These are phyloP conservation scores for Penicillium sp. DNA, from an alignment of 2,329 filamentous ascomycete species.

Conservation along the genomic window DNA sequence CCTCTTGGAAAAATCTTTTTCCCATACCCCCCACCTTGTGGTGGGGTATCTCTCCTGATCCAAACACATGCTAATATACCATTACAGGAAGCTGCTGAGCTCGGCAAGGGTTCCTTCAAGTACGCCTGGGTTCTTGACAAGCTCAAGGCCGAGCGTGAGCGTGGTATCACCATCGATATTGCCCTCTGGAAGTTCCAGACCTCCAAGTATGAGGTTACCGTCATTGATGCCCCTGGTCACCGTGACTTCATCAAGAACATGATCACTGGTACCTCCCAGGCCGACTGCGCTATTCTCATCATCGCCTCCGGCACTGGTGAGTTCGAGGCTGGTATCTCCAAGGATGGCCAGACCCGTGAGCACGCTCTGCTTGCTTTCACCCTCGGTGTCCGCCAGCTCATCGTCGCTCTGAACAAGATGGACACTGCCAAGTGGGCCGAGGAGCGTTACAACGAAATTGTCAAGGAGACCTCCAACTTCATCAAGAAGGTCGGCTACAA, in stretches of 20 bases:
- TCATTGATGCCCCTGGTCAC: slow-evolving; percentile 98
- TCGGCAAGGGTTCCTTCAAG: slow-evolving; percentile 99
- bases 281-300: slow-evolving; percentile 99
- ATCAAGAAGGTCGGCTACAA: slow-evolving; percentile 99
- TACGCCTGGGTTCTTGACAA: slow-evolving; percentile 99
- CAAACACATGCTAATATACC: slow-evolving; percentile 14
- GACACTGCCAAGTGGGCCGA: slow-evolving; percentile 98
- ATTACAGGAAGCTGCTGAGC: slow-evolving; percentile 86
- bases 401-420: slow-evolving; percentile 99
- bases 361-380: slow-evolving; percentile 99
- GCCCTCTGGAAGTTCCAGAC: slow-evolving; percentile 99
- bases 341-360: slow-evolving; percentile 99
- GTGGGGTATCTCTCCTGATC: not conserved
- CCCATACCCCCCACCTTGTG: no score
- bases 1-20: no score
- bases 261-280: slow-evolving; percentile 99
- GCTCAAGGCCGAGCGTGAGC: slow-evolving; percentile 99
- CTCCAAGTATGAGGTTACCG: slow-evolving; percentile 93
- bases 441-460: slow-evolving; percentile 95
- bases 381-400: slow-evolving; percentile 99
- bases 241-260: slow-evolving; percentile 99
- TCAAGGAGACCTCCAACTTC: slow-evolving; percentile 99
- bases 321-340: slow-evolving; percentile 99
- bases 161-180: slow-evolving; percentile 99
- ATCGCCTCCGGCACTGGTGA: slow-evolving; percentile 99